Base-by-base conservation (phyloP, 306 rosid genomes). In the Pyrus betulifolia region DNA sequence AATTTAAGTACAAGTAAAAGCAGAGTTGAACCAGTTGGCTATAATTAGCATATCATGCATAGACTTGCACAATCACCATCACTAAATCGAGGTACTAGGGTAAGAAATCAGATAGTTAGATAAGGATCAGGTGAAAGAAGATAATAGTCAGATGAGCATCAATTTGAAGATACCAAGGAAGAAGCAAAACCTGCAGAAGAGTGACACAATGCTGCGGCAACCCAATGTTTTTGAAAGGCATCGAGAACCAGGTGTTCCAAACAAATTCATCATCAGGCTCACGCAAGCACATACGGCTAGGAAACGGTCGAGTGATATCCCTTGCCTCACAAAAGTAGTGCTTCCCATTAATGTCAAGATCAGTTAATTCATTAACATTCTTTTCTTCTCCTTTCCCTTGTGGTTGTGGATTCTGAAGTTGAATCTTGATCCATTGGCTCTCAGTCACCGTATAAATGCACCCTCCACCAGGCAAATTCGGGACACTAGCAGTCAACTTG, bases 261-360 rank as follows among this genome's bases (percentile, higher is more conserved):
- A 96, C 98, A 63, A 96, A 96, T 84, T 96, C 99, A 70, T 88
- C 88, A 21, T 96, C 99, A 21, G 99, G 99, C 58, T 83, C 67
- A 17, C 69, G 42, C 69, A 82, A 49, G 6, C 88, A 74, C 91
- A 85, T 76, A 40, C 84, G 81, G 61, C 99, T 96, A 8, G 99
- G 99, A 78, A 83, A 96, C 12, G 98, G 90, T 51, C 96, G 82
- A 8, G 99, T 96, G 12, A 96, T 72, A 74, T 96, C 98, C 77
- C 98, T 92, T 1, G 93, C 84, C 76, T 92, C 98, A 51, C 97
- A 96, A 71, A 90, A 96, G 81, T 89, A 96, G 78, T 96, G 92
- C 70, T 91, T 96, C 55, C 99, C 99, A 71, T 91, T 96, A 54
- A 96, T 89, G 74, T 93, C 99, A 79, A 89, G 84, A 78, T 96